Base-by-base conservation (phyloP, 345 rosid species). In the Linum trigynum region DNA sequence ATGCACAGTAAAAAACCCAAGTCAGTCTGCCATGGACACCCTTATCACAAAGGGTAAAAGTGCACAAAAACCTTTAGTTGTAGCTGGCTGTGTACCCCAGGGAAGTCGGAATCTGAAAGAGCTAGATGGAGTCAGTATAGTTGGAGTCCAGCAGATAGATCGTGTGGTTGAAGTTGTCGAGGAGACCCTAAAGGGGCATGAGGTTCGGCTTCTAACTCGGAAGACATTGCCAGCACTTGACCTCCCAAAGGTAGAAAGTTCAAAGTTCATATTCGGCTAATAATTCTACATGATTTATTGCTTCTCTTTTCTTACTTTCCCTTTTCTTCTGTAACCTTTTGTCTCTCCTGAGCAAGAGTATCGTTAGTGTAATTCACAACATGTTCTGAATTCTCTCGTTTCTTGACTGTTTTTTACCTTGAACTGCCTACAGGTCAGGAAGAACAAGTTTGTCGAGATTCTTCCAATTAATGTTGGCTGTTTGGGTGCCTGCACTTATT, bases 11-110 rank as follows among this genome's bases (percentile, higher is more conserved):
- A 94, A 94, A 71, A 77, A 83, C 5, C 99, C 92, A 6, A 90
- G 99, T 71, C 97, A 90, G 73, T 94, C 95, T 76, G 91, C 97
- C 7, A 90, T 94, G 97, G 86, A 84, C 64, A 94, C 97, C 56
- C 64, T 94, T 67, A 83, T 90, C 75, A 9, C 80, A 53, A 94
- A 83, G 74, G 80, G 96, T 61, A 90, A 80, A 77, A 74, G 65
- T 76, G 89, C 85, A 51, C 80, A 82, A 61, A 90, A 75, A 70
- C 87, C 90, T 59, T 81, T 88, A 23, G 97, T 90, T 70, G 89
- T 94, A 17, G 99, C 96, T 14, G 96, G 96, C 14, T 88, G 99
- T 85, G 99, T 94, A 62, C 99, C 99, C 72, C 97, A 94, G 80
- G 96, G 92, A 38, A 88, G 92, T 78, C 84, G 85, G 62, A 86